Evolutionary conservation across 2,329 filamentous ascomycete species (phyloP), one percentile per base, ranked within the genome.

Genomic region (Colletotrichum chrysophilum): DNA sequence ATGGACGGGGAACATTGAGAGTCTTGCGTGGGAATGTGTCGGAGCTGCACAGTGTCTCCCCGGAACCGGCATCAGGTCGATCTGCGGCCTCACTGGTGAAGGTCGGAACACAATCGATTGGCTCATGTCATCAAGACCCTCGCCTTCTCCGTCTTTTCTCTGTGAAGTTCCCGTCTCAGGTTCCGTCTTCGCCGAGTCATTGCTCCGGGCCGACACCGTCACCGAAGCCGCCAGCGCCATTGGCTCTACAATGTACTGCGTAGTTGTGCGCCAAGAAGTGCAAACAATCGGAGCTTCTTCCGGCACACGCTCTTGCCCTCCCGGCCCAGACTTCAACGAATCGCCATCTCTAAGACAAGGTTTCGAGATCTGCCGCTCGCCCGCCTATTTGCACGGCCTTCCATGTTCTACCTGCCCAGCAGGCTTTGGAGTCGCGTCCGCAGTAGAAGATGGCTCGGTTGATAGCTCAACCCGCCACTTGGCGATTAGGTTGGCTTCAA

Each of bases 101-200:
- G 8, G 69, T 60, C 56, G 55, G 64, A 72, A 62, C 56, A 14
- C 16, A n/a, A 21, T 62, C 7, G 30, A 74, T 71, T 74, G 67
- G 71, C 52, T 71, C 58, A 71, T 74, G 71, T 74, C 71, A 62
- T 69, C 14, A 32, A 26, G 16, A 14, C 21, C 34, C 64, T 52
- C 34, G 34, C 10, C 36, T 66, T 64, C 28, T 18, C n/a, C 38
- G 24, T 24, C 61, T 34, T 43, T 12, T 24, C 32, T 14, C 30
- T 36, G 32, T 28, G 28, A 56, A 26, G 26, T 38, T 28, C 21
- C 36, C 36, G 36, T 38, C 36, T 38, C 16, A 38, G 36, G 36
- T 38, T 38, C 36, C 36, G 26, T 38, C 55, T 58, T 58, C n/a
- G 16, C 26, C n/a, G 32, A 16, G 30, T 38, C 18, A 36, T n/a